phyloP scores from a whole-genome alignment of 768 basidiomycete species.

The Dentipellis sp. region DNA sequence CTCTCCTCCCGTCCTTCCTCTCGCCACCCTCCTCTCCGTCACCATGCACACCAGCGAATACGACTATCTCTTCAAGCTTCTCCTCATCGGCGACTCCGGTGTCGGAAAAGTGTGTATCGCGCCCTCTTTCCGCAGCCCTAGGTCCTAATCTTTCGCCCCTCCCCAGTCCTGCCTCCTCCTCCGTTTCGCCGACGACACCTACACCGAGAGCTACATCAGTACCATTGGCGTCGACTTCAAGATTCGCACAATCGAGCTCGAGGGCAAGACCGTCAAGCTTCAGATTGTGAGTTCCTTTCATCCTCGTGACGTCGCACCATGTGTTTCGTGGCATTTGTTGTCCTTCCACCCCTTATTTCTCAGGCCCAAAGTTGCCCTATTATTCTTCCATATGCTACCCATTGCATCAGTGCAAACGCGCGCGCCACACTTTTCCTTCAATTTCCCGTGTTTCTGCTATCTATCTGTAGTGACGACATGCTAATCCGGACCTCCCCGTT shows the following conservation, averaged over 20 bases:
- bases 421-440: not conserved
- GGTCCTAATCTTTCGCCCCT: not conserved
- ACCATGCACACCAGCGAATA: constrained; percentile 89
- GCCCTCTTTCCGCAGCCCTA: constrained; percentile 10
- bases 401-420: too few species aligned
- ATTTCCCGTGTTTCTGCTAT: not conserved
- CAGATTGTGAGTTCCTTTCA: constrained; percentile 72
- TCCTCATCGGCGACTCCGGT: constrained; percentile 92
- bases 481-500: constrained; percentile 14
- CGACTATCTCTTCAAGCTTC: constrained; percentile 94
- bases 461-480: constrained; percentile 17
- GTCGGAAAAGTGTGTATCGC: constrained; percentile 69
- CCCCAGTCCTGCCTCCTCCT: constrained; percentile 82
- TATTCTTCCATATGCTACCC: not conserved
- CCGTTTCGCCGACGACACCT: constrained; percentile 93
- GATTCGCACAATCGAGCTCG: constrained; percentile 97
- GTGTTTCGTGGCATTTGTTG: constrained; percentile 1
- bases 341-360: not conserved
- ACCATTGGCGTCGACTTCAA: constrained; percentile 99
- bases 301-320: not conserved
- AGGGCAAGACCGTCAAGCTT: constrained; percentile 96
- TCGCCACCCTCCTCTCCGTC: constrained; percentile 6
- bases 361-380: not conserved
- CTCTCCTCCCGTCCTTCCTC: constrained; percentile 6
- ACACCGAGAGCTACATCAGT: constrained; percentile 95